Conservation (phyloP, 345 rosid genomes). For the Citrus mangshanensis region DNA sequence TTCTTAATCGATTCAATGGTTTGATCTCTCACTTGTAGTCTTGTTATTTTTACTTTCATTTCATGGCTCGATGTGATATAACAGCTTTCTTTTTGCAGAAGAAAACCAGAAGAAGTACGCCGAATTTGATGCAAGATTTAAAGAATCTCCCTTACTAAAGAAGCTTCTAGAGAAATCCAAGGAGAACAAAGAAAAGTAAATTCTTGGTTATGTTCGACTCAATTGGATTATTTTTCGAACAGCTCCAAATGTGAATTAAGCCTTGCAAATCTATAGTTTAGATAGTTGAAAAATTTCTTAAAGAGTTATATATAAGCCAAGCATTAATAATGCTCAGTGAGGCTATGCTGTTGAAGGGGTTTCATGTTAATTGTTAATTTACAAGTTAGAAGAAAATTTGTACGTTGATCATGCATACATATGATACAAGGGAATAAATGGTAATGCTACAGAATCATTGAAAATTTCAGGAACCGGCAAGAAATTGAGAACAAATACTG, state of each 20-base stretch:
- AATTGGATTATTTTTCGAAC: background rate
- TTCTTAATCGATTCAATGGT: slow-evolving; percentile 78
- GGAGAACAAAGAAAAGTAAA: slow-evolving; percentile 77
- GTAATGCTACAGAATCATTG: background rate
- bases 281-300: background rate
- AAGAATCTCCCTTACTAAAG: slow-evolving; percentile 77
- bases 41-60: background rate
- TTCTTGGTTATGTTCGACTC: background rate
- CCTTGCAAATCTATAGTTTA: background rate
- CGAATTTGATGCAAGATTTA: slow-evolving; percentile 73
- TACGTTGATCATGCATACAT: background rate
- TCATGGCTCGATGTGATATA: background rate
- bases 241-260: background rate
- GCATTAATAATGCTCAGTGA: background rate
- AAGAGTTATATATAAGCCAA: background rate
- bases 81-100: slow-evolving; percentile 41
- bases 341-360: background rate
- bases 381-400: background rate
- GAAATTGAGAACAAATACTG: slow-evolving; percentile 76
- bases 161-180: slow-evolving; percentile 74
- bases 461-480: slow-evolving; percentile 55
- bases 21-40: background rate
- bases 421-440: background rate
- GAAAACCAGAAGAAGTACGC: slow-evolving; percentile 93
- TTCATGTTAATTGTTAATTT: too few species aligned